Base-by-base conservation (phyloP, 768 basidiomycete species). In the Suillus fuscotomentosus region DNA sequence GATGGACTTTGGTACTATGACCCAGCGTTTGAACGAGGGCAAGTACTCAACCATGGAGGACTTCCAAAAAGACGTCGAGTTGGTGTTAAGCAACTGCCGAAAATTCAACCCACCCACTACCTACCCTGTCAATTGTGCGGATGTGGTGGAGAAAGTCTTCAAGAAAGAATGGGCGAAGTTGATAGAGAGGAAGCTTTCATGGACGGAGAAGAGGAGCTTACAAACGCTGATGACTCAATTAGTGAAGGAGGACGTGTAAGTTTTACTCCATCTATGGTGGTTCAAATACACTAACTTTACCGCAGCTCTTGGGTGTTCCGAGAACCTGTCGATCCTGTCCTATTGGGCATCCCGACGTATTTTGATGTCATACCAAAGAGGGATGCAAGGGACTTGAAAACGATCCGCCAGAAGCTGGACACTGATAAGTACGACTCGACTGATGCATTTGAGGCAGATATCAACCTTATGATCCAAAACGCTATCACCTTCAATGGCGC, bases 1-100 rank as follows among this genome's bases (percentile, higher is more conserved):
- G 7, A 98, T 98, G 97, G 95, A 98, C 77, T 88, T 98, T 60
- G 86, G 86, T 10, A 97, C 96, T 2, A 91, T 97, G 68, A 75
- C 75, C 15, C 78, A 81, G 45, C 94, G 92, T 71, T 78, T 97
- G 65, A 81, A 83, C 45, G 79, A 84, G 60, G 85, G 82, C 57
- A 80, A 84, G 70, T 99, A 99, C 73, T 68, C 78, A 14, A 89
- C 85, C 2, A 93, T 95, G 89, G 94, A 91, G 60, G 86, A 88
- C 0, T 90, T 99, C 66, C 86, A 83, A 63, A 83, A 82, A 66
- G 96, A 98, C 69, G 79, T 92, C 60, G 88, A 92, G 61, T 85
- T 96, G 5, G 85, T 97, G 55, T 90, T 97, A 72, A 81, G 76
- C 73, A 99, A 99, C 71, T 98, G 96, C 75, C 88, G 94, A 39